phyloP scores from a whole-genome alignment of 2,329 filamentous ascomycete genomes.

The Trichoderma pleuroti region DNA sequence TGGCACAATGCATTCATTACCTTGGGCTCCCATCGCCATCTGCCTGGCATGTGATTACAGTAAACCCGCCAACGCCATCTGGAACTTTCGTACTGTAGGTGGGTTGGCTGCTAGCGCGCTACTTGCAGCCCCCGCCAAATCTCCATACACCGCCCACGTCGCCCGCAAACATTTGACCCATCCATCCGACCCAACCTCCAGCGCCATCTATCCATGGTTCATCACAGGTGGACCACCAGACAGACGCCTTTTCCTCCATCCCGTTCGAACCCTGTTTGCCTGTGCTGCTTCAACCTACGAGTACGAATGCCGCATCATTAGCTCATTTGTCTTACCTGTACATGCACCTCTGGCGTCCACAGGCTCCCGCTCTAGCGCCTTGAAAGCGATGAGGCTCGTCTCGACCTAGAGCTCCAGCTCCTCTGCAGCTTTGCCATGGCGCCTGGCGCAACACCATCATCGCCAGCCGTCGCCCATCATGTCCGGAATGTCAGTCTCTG shows the following conservation, averaged over 20 bases:
- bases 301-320: neutral
- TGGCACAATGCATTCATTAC: too few relatives aligned
- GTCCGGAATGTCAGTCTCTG: neutral
- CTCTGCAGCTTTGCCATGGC: neutral
- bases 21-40: too few relatives aligned
- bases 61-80: neutral
- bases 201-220: neutral
- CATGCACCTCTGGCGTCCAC: neutral
- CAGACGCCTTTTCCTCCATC: neutral
- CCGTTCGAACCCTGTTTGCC: neutral
- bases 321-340: neutral
- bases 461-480: neutral
- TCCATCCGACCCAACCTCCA: neutral
- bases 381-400: conserved; percentile 7
- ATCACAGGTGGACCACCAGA: neutral
- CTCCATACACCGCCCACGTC: neutral
- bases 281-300: neutral
- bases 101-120: neutral
- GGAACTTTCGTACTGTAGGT: neutral
- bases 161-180: neutral
- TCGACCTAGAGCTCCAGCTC: neutral
- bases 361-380: conserved; percentile 5
- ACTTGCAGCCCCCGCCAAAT: neutral
- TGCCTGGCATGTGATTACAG: neutral
- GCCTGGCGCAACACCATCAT: conserved; percentile 6